Evolutionary conservation across 768 basidiomycete genomes (phyloP), one percentile per base, ranked within the genome.

Genomic region (Vararia minispora): DNA sequence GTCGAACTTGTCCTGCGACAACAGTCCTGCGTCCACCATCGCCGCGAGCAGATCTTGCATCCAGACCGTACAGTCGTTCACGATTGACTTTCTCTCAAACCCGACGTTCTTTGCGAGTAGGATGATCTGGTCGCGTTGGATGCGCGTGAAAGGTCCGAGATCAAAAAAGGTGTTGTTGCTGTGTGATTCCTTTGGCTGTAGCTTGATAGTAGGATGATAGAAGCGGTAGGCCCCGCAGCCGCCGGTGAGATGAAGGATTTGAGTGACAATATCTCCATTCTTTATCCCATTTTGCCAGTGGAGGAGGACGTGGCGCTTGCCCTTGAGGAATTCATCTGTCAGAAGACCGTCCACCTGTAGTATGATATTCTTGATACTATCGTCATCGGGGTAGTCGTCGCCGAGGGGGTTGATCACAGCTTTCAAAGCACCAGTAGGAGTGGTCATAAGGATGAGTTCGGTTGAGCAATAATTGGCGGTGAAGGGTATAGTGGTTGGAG

Each of bases 41-140:
- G 14, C 46, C 41, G 35, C 26, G n/a, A 48, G 36, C n/a, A 51
- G 27, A 8, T 48, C 40, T 20, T 38, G 38, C 37, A 39, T 42
- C 40, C 46, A 51, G 12, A 40, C 41, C 23, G 34, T 39, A 30
- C 50, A 45, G 23, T 35, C 46, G 34, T 52, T 52, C 30, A 43
- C 35, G 23, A 14, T 22, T 16, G 46, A 48, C 10, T 9, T 30
- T 23, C 36, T 44, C 17, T 45, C 38, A 31, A 42, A 51, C 33
- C 41, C n/a, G 27, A 45, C 22, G 4, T 22, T 27, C 31, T 38
- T 28, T 6, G 46, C 50, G n/a, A n/a, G n/a, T n/a, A n/a, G n/a
- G n/a, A n/a, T n/a, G n/a, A n/a, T n/a, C n/a, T n/a, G n/a, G n/a
- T n/a, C n/a, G n/a, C n/a, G n/a, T n/a, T n/a, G n/a, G n/a, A n/a